Percentiles rank a stretch among this genome's conserved stretches.
phyloP scores from a whole-genome alignment of 2,329 filamentous ascomycete genomes.

The Amylocarpus encephaloides region DNA sequence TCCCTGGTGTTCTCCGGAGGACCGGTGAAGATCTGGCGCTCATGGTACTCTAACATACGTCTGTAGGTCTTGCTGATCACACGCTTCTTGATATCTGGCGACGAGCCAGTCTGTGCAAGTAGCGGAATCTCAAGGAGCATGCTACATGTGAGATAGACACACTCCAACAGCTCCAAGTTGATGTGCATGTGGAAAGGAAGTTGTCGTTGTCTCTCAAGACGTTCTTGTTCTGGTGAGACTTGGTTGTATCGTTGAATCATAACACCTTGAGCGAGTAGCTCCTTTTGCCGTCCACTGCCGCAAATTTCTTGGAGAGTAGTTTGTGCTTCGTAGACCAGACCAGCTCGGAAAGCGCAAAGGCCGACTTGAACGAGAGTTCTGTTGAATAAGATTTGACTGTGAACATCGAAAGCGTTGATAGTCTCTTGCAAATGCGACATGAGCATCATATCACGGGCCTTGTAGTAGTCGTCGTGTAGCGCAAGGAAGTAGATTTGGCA shows the following conservation, averaged over 20 bases:
- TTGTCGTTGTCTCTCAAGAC: conserved; percentile 92
- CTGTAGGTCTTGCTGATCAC: conserved; percentile 99
- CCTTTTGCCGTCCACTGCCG: conserved; percentile 94
- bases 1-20: conserved; percentile 98
- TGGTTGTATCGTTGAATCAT: conserved; percentile 97
- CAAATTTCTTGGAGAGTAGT: conserved; percentile 98
- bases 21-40: conserved; percentile 97
- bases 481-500: conserved; percentile 99
- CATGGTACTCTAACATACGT: conserved; percentile 98
- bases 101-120: conserved; percentile 91
- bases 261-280: conserved; percentile 93
- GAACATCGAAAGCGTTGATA: conserved; percentile 93
- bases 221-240: conserved; percentile 95
- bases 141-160: conserved; percentile 96
- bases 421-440: conserved; percentile 99
- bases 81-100: conserved; percentile 93
- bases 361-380: conserved; percentile 95
- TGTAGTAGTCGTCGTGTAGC: conserved; percentile 96
- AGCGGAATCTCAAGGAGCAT: conserved; percentile 99
- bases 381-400: conserved; percentile 98
- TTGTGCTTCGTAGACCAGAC: conserved; percentile 94
- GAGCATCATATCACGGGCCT: conserved; percentile 96
- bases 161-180: conserved; percentile 96
- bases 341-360: conserved; percentile 95
- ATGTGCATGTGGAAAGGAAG: conserved; percentile 99